Evolutionary conservation across 345 rosid genomes (phyloP), one percentile per base, ranked within the genome.

Genomic region (Pistacia vera): DNA sequence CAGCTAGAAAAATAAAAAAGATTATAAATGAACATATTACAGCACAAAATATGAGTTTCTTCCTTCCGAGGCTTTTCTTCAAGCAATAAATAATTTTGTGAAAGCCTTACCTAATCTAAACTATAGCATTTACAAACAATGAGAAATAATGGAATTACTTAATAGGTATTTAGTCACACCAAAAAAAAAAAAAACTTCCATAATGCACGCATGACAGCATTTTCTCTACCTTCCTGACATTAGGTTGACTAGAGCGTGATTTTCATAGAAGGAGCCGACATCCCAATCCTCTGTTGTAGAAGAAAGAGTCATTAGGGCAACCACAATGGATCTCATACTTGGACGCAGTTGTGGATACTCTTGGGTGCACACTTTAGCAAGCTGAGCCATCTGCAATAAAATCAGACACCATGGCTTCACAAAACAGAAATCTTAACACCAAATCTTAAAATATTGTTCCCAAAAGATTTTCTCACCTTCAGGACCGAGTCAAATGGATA

Each of bases 211-310:
- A 71, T 8, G 2, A 17, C 46, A 18, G 41, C 1, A 13, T 4
- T 3, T 5, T 14, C 76, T 52, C 82, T 89, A 91, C 65, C 97
- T 82, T 73, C 94, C 97, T 0, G 98, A 93, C 97, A 93, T 87
- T n/a, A 93, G 89, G 75, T 90, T 91, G 72, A 88, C 76, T 1
- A 93, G 85, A 80, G 89, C 90, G 17, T 88, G 84, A 81, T 93
- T 90, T 76, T 90, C 92, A 30, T 88, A 88, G 81, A 90, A 87
- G 65, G 94, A 79, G 7, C 86, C 89, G 3, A 82, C 88, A 80
- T 92, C 97, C 97, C 97, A 94, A 20, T 92, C 97, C 69, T 91
- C 97, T 0, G 97, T 91, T 0, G 91, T 69, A 2, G 99, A 96
- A 2, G 94, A 92, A 25, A 97, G 94, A 3, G 98, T 89, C 80